Conservation (phyloP, 768 basidiomycete genomes). For the Phylloporus arenicola region DNA sequence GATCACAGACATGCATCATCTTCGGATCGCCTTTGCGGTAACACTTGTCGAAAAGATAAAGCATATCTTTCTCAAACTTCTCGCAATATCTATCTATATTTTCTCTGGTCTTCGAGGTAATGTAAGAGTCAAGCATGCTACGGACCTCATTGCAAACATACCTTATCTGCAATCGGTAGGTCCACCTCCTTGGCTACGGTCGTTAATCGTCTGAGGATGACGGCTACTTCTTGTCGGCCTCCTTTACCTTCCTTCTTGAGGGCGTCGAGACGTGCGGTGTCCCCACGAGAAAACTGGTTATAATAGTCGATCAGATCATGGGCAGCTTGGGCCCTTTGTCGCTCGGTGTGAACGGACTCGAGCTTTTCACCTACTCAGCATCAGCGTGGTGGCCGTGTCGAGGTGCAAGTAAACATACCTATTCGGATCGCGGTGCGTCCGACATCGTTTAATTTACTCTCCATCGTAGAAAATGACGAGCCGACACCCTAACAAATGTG, state of each 20-base stretch:
- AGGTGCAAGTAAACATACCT: constrained; percentile 39
- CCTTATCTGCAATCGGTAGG: constrained; percentile 75
- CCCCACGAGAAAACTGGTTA: constrained; percentile 82
- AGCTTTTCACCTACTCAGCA: constrained; percentile 76
- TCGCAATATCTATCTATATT: constrained; percentile 96
- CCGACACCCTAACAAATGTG: constrained; percentile 63
- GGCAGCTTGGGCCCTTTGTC: constrained; percentile 90
- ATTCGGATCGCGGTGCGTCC: constrained; percentile 92
- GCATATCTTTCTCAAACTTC: constrained; percentile 98
- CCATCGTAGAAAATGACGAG: constrained; percentile 84
- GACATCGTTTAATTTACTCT: constrained; percentile 86
- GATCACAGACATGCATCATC: constrained; percentile 86
- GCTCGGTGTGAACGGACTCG: constrained; percentile 87
- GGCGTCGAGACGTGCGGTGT: constrained; percentile 67
- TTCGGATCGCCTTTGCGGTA: constrained; percentile 97
- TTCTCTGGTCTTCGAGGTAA: constrained; percentile 63
- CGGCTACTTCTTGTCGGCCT: constrained; percentile 83
- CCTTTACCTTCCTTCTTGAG: constrained; percentile 85
- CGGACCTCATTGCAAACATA: constrained; percentile 26
- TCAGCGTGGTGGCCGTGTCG: constrained; percentile 1
- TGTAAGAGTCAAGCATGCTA: neutral
- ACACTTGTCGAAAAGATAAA: constrained; percentile 90
- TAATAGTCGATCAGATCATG: constrained; percentile 92
- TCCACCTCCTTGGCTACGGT: constrained; percentile 93
- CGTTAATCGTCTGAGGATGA: constrained; percentile 77